These are phyloP conservation scores for Hysterium pulicare DNA, from an alignment of 2,329 filamentous ascomycete genomes.

Conservation along the genomic window DNA sequence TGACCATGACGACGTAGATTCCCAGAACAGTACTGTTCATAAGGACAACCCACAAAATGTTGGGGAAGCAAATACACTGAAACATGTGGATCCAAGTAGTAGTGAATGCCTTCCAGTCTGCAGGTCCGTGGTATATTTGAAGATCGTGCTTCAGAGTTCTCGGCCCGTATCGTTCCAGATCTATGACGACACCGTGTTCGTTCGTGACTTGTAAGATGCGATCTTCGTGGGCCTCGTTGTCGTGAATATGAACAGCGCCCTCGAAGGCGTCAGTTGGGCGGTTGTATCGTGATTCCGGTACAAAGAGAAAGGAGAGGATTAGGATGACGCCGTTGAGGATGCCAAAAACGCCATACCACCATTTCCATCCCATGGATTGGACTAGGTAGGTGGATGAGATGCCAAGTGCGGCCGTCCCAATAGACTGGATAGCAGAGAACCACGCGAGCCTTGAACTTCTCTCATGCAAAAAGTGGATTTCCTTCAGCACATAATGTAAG, in stretches of 20 bases:
- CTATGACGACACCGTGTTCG: too few species aligned
- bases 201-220: too few species aligned
- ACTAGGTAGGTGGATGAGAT: constrained; percentile 9
- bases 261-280: constrained; percentile 8
- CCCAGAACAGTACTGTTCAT: constrained; percentile 13
- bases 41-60: constrained; percentile 20
- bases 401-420: too few species aligned
- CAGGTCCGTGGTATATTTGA: too few species aligned
- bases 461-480: too few species aligned
- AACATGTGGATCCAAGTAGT: constrained; percentile 10
- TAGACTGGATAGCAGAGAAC: too few species aligned
- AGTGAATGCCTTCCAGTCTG: too few species aligned
- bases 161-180: too few species aligned
- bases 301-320: constrained; percentile 8
- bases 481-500: too few species aligned
- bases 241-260: constrained; percentile 5
- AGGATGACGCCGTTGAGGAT: constrained; percentile 8
- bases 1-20: constrained; percentile 20
- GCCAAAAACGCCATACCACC: constrained; percentile 9
- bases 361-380: constrained; percentile 7
- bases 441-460: too few species aligned
- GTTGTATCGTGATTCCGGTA: constrained; percentile 9
- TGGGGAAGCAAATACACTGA: constrained; percentile 19
- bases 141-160: too few species aligned
- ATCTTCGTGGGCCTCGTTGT: constrained; percentile 1